Percentiles rank a stretch among this genome's conserved stretches.
phyloP scores from a whole-genome alignment of 1,284 basidiomycete species.

The Athelia sp. region DNA sequence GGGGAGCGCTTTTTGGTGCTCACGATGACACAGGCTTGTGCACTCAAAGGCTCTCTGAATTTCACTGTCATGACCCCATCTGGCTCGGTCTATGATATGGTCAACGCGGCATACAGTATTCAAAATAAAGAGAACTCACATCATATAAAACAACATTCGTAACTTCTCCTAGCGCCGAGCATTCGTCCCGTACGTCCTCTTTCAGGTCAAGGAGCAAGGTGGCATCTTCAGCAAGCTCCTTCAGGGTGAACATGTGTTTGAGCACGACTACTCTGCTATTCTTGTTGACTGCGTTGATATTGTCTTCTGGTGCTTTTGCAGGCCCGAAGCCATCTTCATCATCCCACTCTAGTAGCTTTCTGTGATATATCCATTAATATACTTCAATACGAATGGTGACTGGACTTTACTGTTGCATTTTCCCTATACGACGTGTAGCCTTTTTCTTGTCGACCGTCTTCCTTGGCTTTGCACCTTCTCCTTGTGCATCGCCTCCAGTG shows the following conservation, averaged over 20 bases:
- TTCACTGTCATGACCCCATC: constrained; percentile 97
- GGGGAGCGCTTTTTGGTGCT: constrained; percentile 25
- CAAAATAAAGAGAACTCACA: constrained; percentile 44
- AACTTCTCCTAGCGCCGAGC: constrained; percentile 86
- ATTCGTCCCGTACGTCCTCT: constrained; percentile 95
- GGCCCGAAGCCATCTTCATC: constrained; percentile 83
- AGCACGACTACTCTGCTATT: constrained; percentile 83
- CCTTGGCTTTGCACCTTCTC: constrained; percentile 39
- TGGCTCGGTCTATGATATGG: constrained; percentile 67
- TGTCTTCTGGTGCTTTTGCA: constrained; percentile 49
- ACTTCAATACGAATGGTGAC: no score
- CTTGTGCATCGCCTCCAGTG: constrained; percentile 21
- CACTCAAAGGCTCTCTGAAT: constrained; percentile 84
- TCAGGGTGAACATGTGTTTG: constrained; percentile 91
- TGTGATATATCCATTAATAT: constrained; percentile 22
- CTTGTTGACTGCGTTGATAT: constrained; percentile 39
- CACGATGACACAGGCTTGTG: constrained; percentile 85
- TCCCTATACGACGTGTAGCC: constrained; percentile 74
- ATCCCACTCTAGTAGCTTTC: constrained; percentile 84
- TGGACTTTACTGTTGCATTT: constrained; percentile 85
- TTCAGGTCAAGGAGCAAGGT: constrained; percentile 89
- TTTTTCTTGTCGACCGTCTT: constrained; percentile 79
- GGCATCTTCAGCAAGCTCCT: constrained; percentile 86
- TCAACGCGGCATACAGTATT: neutral
- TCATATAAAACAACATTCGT: constrained; percentile 97